These are phyloP conservation scores for Ophiostoma sp. DNA, from an alignment of 2,329 filamentous ascomycete genomes.

Conservation along the genomic window DNA sequence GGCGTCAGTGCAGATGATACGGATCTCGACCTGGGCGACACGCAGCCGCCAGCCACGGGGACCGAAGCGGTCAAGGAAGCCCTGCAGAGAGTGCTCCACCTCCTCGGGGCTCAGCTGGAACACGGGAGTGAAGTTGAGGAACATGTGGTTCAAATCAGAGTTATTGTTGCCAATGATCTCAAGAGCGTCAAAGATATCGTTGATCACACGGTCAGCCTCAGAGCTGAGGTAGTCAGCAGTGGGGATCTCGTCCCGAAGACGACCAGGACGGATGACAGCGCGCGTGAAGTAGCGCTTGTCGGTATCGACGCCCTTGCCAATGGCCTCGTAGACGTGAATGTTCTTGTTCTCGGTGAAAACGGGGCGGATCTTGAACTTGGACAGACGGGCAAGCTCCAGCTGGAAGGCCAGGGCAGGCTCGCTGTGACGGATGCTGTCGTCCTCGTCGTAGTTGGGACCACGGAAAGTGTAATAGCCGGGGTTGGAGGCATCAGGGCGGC, in stretches of 20 bases:
- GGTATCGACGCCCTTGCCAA: constrained; percentile 89
- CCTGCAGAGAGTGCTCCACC: constrained; percentile 86
- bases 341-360: constrained; percentile 99
- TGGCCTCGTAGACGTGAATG: constrained; percentile 96
- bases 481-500: constrained; percentile 88
- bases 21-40: constrained; percentile 95
- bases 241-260: constrained; percentile 92
- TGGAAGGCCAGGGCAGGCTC: constrained; percentile 98
- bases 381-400: constrained; percentile 86
- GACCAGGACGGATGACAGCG: constrained; percentile 87
- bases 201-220: constrained; percentile 93
- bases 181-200: constrained; percentile 92
- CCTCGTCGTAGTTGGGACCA: constrained; percentile 81
- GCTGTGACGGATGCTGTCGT: constrained; percentile 92
- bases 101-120: constrained; percentile 87
- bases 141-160: constrained; percentile 98
- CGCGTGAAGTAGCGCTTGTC: constrained; percentile 99
- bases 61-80: constrained; percentile 94
- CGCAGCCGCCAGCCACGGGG: constrained; percentile 92
- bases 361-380: constrained; percentile 96
- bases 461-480: constrained; percentile 98
- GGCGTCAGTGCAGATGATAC: constrained; percentile 90
- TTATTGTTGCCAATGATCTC: constrained; percentile 99
- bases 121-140: constrained; percentile 98
- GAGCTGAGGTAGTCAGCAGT: constrained; percentile 98